A percentile compares a stretch with the other conserved stretches of the same genome.
phyloP scores from a whole-genome alignment of 2,329 filamentous ascomycete species.

The Nigrospora sphaerica region DNA sequence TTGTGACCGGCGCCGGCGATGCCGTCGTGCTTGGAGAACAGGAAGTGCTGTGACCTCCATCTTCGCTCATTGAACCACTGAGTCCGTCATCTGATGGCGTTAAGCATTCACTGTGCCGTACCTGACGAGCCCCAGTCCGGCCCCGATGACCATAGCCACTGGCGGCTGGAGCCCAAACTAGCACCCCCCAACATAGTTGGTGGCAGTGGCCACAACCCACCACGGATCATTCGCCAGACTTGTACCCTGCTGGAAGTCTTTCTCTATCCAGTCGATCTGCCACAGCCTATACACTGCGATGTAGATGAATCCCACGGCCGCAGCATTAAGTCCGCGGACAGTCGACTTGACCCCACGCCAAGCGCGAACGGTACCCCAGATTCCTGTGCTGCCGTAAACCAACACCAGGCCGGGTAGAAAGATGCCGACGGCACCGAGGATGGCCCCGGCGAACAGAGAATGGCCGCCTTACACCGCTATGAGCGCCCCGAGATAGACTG shows the following conservation, averaged over 20 bases:
- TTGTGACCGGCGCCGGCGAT: no score
- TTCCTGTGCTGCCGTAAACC: constrained; percentile 43
- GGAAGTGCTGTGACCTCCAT: no score
- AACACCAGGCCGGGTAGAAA: constrained; percentile 43
- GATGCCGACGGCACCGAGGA: constrained; percentile 45
- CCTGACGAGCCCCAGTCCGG: constrained; percentile 21
- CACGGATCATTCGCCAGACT: constrained; percentile 53
- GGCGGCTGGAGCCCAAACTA: constrained; percentile 25
- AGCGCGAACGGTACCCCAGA: constrained; percentile 45
- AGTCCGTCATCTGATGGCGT: no score
- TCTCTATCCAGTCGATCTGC: constrained; percentile 53
- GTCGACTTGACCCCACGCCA: constrained; percentile 38
- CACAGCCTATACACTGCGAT: constrained; percentile 58
- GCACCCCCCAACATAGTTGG: constrained; percentile 23
- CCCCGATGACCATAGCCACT: constrained; percentile 24
- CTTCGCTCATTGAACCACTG: no score
- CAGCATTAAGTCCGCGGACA: constrained; percentile 51
- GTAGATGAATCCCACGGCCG: constrained; percentile 54
- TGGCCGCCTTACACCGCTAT: constrained; percentile 32
- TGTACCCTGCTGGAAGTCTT: constrained; percentile 36
- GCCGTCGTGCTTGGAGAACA: no score
- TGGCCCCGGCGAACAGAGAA: constrained; percentile 37
- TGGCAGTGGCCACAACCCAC: constrained; percentile 56
- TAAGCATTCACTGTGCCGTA: neutral
- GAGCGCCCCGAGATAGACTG: constrained; percentile 47